Conservation (phyloP, 331 rosid species). For the Malus hybrid region DNA sequence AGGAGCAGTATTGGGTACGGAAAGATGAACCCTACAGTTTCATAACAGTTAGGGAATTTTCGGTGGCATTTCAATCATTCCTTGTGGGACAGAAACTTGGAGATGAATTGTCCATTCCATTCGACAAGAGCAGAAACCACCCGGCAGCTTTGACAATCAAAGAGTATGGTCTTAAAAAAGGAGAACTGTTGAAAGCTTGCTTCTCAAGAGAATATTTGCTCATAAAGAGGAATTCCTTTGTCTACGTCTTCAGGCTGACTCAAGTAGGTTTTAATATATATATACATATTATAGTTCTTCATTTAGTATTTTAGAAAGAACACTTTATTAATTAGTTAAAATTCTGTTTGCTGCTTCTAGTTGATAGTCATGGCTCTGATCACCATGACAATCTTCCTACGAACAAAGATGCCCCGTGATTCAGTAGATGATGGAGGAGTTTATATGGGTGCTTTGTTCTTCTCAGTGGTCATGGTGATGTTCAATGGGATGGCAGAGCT, state of each 20-base stretch:
- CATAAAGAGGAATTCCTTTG: slow-evolving; percentile 42
- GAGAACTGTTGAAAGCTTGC: slow-evolving; percentile 32
- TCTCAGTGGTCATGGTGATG: neutral
- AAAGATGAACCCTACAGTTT: slow-evolving; percentile 38
- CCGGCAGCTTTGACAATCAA: slow-evolving; percentile 55
- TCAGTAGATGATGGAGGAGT: slow-evolving; percentile 24
- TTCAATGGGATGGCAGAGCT: slow-evolving; percentile 38
- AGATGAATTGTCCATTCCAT: slow-evolving; percentile 44
- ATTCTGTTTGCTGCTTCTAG: slow-evolving; percentile 5
- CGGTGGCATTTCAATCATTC: slow-evolving; percentile 49
- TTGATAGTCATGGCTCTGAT: slow-evolving; percentile 20
- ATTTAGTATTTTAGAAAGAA: neutral
- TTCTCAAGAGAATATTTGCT: slow-evolving; percentile 33
- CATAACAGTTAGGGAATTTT: slow-evolving; percentile 38
- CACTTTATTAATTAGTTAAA: neutral
- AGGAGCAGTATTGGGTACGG: slow-evolving; percentile 54
- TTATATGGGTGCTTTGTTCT: slow-evolving; percentile 38
- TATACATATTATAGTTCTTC: neutral
- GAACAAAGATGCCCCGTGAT: slow-evolving; percentile 37
- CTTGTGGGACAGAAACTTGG: slow-evolving; percentile 32
- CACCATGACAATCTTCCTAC: slow-evolving; percentile 24
- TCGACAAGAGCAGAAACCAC: slow-evolving; percentile 49
- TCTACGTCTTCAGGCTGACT: slow-evolving; percentile 31
- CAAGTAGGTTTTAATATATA: slow-evolving; percentile 17
- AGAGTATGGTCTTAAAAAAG: slow-evolving; percentile 31